A percentile compares a stretch with the other conserved stretches of the same genome.
Conservation (phyloP, 176 grass and related monocot species). For the Zizania latifolia region DNA sequence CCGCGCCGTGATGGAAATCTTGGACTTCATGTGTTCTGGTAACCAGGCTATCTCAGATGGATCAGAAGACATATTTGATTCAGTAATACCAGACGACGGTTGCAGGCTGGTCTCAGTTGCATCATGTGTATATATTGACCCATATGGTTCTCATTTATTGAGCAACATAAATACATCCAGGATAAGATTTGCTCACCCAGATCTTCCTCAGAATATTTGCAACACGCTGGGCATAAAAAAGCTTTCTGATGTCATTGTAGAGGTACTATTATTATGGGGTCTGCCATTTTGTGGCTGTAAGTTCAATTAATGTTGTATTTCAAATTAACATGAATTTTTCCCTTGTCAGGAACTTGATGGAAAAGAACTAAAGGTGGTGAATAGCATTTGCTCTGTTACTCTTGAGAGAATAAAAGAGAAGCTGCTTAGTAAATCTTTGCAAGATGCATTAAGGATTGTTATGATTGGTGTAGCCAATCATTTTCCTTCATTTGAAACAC, state of each 20-base stretch:
- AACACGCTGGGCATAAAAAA: constrained; percentile 65
- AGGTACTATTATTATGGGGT: constrained; percentile 43
- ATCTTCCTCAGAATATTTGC: constrained; percentile 78
- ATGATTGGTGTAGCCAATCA: constrained; percentile 65
- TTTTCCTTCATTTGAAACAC: constrained; percentile 72
- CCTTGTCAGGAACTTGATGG: constrained; percentile 76
- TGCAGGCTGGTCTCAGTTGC: constrained; percentile 81
- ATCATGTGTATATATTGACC: constrained; percentile 93
- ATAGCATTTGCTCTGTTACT: constrained; percentile 64
- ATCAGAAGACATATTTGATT: constrained; percentile 51
- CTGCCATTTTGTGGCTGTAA: not conserved
- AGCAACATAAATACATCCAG: constrained; percentile 72
- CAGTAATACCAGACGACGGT: constrained; percentile 94
- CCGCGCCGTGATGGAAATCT: constrained; percentile 79
- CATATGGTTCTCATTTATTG: constrained; percentile 62
- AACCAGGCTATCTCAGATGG: constrained; percentile 38
- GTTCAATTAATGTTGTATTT: not conserved
- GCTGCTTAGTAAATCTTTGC: constrained; percentile 61
- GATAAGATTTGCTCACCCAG: constrained; percentile 85
- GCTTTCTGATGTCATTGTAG: constrained; percentile 73
- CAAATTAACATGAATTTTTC: constrained; percentile 6
- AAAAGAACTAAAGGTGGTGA: constrained; percentile 47
- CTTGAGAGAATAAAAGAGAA: constrained; percentile 63
- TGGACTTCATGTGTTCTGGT: constrained; percentile 79
- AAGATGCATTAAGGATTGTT: constrained; percentile 53